These are phyloP conservation scores for Pezicula radicicola DNA, from an alignment of 2,329 filamentous ascomycete species.

Conservation along the genomic window DNA sequence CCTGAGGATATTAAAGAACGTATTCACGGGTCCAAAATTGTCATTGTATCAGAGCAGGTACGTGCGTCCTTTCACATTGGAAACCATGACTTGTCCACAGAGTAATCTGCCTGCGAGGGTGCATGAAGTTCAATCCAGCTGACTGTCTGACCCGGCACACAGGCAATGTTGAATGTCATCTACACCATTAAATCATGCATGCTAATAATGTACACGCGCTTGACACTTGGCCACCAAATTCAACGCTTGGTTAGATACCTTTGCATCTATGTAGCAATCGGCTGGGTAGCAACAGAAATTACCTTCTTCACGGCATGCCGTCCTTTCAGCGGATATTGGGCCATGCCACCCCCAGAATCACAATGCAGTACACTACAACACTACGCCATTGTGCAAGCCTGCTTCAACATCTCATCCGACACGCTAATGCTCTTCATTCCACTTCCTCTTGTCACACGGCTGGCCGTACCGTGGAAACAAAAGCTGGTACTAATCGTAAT, in stretches of 20 bases:
- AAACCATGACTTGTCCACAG: neutral
- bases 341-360: conserved; percentile 44
- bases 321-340: conserved; percentile 54
- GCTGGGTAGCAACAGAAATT: conserved; percentile 49
- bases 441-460: conserved; percentile 48
- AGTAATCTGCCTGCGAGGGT: no score
- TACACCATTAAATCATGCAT: conserved; percentile 54
- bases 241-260: conserved; percentile 45
- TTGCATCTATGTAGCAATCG: conserved; percentile 40
- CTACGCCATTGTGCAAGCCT: conserved; percentile 54
- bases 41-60: neutral
- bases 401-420: conserved; percentile 57
- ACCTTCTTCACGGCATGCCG: conserved; percentile 45
- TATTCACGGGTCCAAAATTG: neutral
- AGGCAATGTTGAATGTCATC: conserved; percentile 46
- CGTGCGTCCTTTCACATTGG: neutral
- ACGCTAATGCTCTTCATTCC: conserved; percentile 54
- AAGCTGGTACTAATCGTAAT: conserved; percentile 46
- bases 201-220: conserved; percentile 52
- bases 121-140: neutral
- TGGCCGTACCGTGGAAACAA: conserved; percentile 45
- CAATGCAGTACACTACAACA: conserved; percentile 55
- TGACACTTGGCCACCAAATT: conserved; percentile 43
- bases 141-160: no score
- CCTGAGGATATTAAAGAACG: neutral